Evolutionary conservation across 192 early-diverging fungal species (phyloP).

Genomic region (Backusella liffmaniae): DNA sequence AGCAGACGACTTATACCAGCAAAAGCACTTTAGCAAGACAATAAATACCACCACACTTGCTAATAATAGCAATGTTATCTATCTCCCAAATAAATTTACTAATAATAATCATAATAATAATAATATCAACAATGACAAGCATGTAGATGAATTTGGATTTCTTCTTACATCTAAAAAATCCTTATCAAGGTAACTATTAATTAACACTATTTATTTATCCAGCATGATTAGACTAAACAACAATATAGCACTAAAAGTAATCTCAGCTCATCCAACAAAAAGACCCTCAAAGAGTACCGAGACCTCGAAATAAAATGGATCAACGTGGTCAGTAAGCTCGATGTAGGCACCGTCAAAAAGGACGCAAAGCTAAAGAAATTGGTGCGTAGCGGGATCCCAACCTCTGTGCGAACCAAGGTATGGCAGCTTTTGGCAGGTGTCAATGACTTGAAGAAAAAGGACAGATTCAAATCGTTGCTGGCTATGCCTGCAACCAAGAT

Average conservation of each 20-base stretch:
- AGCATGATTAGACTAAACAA: no score
- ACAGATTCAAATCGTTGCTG: conserved; percentile 43
- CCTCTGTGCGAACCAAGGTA: conserved; percentile 63
- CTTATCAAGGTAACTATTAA: conserved; percentile 5
- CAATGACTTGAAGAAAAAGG: conserved; percentile 46
- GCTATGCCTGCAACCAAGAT: conserved; percentile 47
- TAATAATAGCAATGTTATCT: conserved; percentile 3
- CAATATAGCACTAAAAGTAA: neutral
- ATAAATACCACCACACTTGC: neutral
- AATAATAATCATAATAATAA: neutral
- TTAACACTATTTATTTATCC: no score
- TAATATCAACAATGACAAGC: neutral
- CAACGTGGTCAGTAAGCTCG: conserved; percentile 33
- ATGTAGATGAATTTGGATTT: conserved; percentile 31
- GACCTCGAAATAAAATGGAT: conserved; percentile 48
- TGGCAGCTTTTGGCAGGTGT: conserved; percentile 69
- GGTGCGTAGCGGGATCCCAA: conserved; percentile 65
- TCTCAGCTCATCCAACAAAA: conserved; percentile 10
- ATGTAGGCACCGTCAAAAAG: conserved; percentile 38
- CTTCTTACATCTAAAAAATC: neutral
- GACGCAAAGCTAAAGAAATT: conserved; percentile 68
- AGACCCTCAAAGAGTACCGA: conserved; percentile 38
- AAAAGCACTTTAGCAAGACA: neutral
- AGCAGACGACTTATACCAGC: conserved; percentile 9
- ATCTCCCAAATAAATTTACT: neutral